These are phyloP conservation scores for Venturia pyrina DNA, from an alignment of 2,329 filamentous ascomycete genomes.

Conservation along the genomic window DNA sequence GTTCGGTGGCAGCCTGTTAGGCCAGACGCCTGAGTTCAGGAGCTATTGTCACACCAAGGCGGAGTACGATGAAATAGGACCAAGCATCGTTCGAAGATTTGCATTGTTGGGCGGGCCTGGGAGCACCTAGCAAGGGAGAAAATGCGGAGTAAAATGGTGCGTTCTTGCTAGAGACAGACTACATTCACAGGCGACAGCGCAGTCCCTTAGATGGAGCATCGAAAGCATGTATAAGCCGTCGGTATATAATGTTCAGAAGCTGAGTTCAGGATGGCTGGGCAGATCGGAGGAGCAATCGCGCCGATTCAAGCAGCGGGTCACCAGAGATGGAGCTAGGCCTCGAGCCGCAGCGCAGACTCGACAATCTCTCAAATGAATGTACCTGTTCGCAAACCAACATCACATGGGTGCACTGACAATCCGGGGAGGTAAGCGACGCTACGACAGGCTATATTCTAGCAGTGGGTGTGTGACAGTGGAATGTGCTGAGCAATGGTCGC, in stretches of 20 bases:
- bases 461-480: conserved; percentile 3
- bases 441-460: not conserved
- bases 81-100: conserved; percentile 90
- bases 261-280: not conserved
- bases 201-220: not conserved
- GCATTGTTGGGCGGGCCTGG: conserved; percentile 87
- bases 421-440: not conserved
- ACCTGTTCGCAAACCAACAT: conserved; percentile 1
- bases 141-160: not conserved
- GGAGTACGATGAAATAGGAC: conserved; percentile 84
- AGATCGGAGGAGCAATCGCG: not conserved
- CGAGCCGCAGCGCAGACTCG: not conserved
- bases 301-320: not conserved
- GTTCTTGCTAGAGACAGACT: conserved; percentile 1
- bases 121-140: conserved; percentile 44
- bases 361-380: conserved; percentile 4
- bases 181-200: not conserved
- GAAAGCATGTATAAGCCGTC: conserved; percentile 1
- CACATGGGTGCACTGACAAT: conserved; percentile 3
- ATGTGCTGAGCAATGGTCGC: not conserved
- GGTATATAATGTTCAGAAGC: conserved; percentile 6
- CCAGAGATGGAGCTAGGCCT: not conserved
- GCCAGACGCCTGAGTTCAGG: conserved; percentile 95
- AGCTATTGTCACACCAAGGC: conserved; percentile 85
- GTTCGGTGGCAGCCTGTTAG: conserved; percentile 94